Percentiles rank a stretch among this genome's conserved stretches.
These are phyloP conservation scores for Crithidia mellificae DNA, from an alignment of 208 protist genomes.

Conservation along the genomic window DNA sequence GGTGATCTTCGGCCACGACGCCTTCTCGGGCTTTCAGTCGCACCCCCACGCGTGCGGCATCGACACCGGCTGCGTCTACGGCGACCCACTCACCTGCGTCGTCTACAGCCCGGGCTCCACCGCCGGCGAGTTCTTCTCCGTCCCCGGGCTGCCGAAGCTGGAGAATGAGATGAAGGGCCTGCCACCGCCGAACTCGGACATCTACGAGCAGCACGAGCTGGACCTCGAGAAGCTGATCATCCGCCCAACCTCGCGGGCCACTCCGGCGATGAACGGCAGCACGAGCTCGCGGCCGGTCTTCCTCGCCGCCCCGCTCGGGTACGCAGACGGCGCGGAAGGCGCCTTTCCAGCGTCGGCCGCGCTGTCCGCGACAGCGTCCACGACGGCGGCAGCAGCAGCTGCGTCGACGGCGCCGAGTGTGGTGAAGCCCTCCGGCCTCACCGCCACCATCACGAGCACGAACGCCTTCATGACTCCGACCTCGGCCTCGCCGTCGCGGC, in stretches of 20 bases:
- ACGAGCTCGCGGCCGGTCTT: constrained; percentile 32
- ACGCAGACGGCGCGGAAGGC: constrained; percentile 10
- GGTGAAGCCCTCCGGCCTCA: constrained; percentile 20
- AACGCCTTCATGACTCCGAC: constrained; percentile 28
- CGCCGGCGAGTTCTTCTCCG: constrained; percentile 59
- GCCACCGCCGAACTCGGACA: constrained; percentile 57
- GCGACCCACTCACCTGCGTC: constrained; percentile 76
- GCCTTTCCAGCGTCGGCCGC: not conserved
- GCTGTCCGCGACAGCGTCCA: too few species aligned
- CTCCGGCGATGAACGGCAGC: constrained; percentile 34
- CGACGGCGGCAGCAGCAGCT: not conserved
- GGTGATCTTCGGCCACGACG: constrained; percentile 91
- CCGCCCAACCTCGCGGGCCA: constrained; percentile 53
- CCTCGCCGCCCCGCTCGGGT: constrained; percentile 37
- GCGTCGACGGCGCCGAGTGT: not conserved
- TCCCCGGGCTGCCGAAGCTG: constrained; percentile 68
- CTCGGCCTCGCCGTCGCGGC: constrained; percentile 18
- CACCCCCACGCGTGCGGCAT: constrained; percentile 79
- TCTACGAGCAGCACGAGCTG: constrained; percentile 74
- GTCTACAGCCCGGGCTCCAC: constrained; percentile 53
- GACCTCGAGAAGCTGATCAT: constrained; percentile 60
- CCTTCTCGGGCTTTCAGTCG: constrained; percentile 72
- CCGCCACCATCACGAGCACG: constrained; percentile 29
- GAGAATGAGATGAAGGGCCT: constrained; percentile 73
- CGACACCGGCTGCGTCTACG: constrained; percentile 92